Evolutionary conservation across 202 grass and related monocot species (phyloP).

Genomic region (Cymbopogon flexuosus): DNA sequence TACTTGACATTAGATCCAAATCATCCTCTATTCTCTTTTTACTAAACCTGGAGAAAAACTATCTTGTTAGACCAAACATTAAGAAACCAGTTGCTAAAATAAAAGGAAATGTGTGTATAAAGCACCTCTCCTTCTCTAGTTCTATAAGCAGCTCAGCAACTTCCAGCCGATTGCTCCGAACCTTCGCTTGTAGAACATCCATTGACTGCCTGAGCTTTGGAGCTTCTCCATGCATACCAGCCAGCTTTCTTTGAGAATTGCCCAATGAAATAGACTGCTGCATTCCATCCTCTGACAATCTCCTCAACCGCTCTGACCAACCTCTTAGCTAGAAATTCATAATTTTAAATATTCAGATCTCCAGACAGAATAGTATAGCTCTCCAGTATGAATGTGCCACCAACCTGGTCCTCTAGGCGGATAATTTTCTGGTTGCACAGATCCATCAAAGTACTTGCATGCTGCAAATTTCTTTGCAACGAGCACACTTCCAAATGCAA

Average conservation of each 20-base stretch:
- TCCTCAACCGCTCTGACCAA: conserved; percentile 54
- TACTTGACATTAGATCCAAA: conserved; percentile 66
- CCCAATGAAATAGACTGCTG: conserved; percentile 46
- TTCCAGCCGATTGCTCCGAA: conserved; percentile 48
- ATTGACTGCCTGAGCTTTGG: conserved; percentile 48
- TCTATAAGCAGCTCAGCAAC: conserved; percentile 62
- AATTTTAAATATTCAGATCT: conserved; percentile 22
- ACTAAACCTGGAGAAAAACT: conserved; percentile 49
- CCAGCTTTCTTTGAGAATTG: conserved; percentile 50
- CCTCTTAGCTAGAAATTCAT: conserved; percentile 48
- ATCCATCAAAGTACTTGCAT: conserved; percentile 54
- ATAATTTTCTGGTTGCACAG: conserved; percentile 60
- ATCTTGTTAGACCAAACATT: conserved; percentile 19
- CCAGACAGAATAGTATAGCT: neutral
- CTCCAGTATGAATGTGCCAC: conserved; percentile 7
- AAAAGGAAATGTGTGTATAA: neutral
- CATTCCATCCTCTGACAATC: conserved; percentile 56
- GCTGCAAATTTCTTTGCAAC: conserved; percentile 55
- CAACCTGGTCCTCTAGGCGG: conserved; percentile 67
- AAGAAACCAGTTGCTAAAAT: neutral
- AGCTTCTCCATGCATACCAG: conserved; percentile 52
- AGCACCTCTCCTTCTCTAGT: conserved; percentile 75
- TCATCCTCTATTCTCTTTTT: conserved; percentile 81
- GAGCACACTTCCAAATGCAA: conserved; percentile 45
- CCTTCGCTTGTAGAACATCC: conserved; percentile 44